These are phyloP conservation scores for Colletotrichum somersetense DNA, from an alignment of 2,329 filamentous ascomycete species.

Conservation along the genomic window DNA sequence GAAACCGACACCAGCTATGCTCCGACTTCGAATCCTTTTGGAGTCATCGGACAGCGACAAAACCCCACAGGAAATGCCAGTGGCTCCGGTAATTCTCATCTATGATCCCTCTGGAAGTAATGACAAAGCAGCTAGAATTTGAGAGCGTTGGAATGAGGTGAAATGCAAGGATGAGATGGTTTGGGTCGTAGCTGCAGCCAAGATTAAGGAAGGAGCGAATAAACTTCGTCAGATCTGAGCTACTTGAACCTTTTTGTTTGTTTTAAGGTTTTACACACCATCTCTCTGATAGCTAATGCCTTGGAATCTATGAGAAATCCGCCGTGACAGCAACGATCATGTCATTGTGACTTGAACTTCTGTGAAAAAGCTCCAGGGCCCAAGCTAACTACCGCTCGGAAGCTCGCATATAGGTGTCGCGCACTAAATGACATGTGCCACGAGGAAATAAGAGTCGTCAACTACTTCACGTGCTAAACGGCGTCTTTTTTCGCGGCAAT, in stretches of 20 bases:
- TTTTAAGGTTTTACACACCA: neutral
- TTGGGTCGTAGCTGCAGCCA: neutral
- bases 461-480: too few species aligned
- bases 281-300: neutral
- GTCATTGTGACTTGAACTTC: neutral
- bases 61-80: neutral
- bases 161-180: neutral
- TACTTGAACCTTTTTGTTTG: neutral
- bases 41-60: neutral
- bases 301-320: neutral
- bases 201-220: neutral
- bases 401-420: too few species aligned
- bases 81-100: too few species aligned
- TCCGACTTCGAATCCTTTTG: neutral
- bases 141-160: too few species aligned
- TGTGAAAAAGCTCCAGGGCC: too few species aligned
- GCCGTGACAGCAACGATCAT: neutral
- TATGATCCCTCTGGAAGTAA: neutral
- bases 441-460: too few species aligned
- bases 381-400: too few species aligned
- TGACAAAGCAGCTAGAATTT: accelerated
- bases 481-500: too few species aligned
- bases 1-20: neutral
- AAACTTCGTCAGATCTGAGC: neutral
- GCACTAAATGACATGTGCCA: too few species aligned